Base-by-base conservation (phyloP, 345 rosid genomes). In the Pugionium dolabratum region DNA sequence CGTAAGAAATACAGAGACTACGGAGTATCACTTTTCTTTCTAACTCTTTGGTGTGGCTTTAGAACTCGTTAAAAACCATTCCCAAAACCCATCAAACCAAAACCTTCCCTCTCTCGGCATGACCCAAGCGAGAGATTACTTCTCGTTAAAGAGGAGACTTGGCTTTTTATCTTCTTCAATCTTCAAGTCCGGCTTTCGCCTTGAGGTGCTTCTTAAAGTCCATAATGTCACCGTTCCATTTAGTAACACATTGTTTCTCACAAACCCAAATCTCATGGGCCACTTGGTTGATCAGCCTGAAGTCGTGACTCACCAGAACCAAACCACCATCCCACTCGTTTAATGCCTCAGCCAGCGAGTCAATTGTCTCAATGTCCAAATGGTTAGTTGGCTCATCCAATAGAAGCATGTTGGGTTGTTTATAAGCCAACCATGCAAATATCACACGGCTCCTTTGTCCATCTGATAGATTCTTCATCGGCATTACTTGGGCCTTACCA, bases 341-440 rank as follows among this genome's bases (percentile, higher is more conserved):
- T 79, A 89, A 66, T 31, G 96, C 96, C 66, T 89, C 96, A 0
- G 91, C 96, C 6, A 95, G 80, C 0, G 99, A 91, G 71, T 95
- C 99, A 0, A 91, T 95, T 1, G 99, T 95, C 80, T 95, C 99
- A 1, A 95, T 91, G 71, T 95, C 99, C 86, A 95, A 74, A 74
- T 95, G 99, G 67, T 95, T 91, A 0, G 99, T 95, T 0, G 99
- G 99, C 72, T 95, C 99, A 61, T 95, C 99, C 77, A 95, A 66
- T 25, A 95, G 79, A 62, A 95, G 86, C 84, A 95, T 47, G 40
- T 95, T 95, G 7, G 99, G 99, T 71, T 95, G 97, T 84, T 97
- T 83, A 11, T 35, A 95, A 6, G 99, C 99, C 51, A 95, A 61
- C 98, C 98, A 91, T 5, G 98, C 98, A 72, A 95, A 95, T 29